Base-by-base conservation (phyloP, 2,329 filamentous ascomycete genomes). In the Xylariaceae sp. region DNA sequence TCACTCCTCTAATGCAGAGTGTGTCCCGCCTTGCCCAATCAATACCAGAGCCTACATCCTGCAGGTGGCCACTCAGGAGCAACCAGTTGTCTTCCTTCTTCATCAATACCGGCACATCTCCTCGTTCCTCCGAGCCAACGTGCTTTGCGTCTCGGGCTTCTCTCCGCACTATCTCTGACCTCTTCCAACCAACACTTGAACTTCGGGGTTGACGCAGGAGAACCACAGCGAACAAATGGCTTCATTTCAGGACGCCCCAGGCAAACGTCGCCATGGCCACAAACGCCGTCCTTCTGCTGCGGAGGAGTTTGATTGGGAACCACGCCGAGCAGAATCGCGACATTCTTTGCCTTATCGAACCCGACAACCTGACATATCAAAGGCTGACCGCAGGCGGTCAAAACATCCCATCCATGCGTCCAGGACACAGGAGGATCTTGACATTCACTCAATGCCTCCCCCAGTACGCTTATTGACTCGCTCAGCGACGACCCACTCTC, bases 281-380 rank as follows among this genome's bases (percentile, higher is more conserved):
- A 66, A 60, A 64, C 66, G 64, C 64, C 68, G 66, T 55, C 64
- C 65, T 59, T 68, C 70, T 56, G 67, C 68, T 56, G 66, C 69
- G 54, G 65, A 67, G 59, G 63, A 68, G 56, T 62, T 66, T 69
- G 69, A 71, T 68, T 72, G 73, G 72, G 69, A 70, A 56, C 64
- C 65, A 47, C 65, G 56, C 55, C 68, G 62, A 57, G 61, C 66
- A 58, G 63, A 68, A 51, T 61, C 60, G 44, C 67, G 64, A 66
- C 66, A 74, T 71, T 71, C 72, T 66, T 60, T 73, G 70, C 72
- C 72, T 66, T 71, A 74, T 69, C 72, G 69, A 68, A 62, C 67
- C 60, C 67, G 64, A 69, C 61, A 63, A 54, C 67, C 66, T 67
- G 68, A 70, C 68, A 68, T 74, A 73, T 72, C 70, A 69, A 70